These are phyloP conservation scores for Aspergillus wentii DNA, from an alignment of 495 filamentous ascomycete genomes.

Conservation along the genomic window DNA sequence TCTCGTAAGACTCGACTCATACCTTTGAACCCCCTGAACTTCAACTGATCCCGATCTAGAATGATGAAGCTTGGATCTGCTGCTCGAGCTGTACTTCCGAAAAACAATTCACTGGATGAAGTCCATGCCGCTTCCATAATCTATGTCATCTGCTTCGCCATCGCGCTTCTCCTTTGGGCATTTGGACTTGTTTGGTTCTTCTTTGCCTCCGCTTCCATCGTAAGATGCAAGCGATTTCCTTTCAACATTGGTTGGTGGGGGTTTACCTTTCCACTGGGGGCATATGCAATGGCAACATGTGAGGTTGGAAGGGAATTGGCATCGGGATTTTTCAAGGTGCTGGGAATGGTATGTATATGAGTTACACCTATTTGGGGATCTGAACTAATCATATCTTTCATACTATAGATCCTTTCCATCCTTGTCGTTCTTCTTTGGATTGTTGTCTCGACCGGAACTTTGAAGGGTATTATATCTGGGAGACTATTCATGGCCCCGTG, in stretches of 20 bases:
- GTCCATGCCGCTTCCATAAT: constrained; percentile 24
- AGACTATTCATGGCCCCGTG: constrained; percentile 49
- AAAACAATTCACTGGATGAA: constrained; percentile 6
- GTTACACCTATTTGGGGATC: too few relatives aligned
- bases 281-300: constrained; percentile 39
- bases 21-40: neutral
- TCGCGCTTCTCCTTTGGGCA: constrained; percentile 36
- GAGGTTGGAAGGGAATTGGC: constrained; percentile 36
- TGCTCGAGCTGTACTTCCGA: constrained; percentile 19
- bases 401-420: constrained; percentile 39
- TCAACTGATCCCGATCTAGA: neutral
- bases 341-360: constrained; percentile 34
- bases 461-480: constrained; percentile 37
- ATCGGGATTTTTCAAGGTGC: constrained; percentile 40
- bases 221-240: constrained; percentile 31
- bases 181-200: constrained; percentile 38
- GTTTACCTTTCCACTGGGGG: constrained; percentile 49
- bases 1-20: constrained; percentile 14
- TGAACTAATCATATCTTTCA: too few relatives aligned
- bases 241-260: constrained; percentile 61
- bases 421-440: constrained; percentile 49
- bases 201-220: constrained; percentile 33
- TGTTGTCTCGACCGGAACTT: constrained; percentile 39
- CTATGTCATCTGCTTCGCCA: constrained; percentile 31
- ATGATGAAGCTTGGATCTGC: constrained; percentile 32